Evolutionary conservation across 768 basidiomycete species (phyloP), one percentile per base, ranked within the genome.

Genomic region (Dacryopinax spathularia): DNA sequence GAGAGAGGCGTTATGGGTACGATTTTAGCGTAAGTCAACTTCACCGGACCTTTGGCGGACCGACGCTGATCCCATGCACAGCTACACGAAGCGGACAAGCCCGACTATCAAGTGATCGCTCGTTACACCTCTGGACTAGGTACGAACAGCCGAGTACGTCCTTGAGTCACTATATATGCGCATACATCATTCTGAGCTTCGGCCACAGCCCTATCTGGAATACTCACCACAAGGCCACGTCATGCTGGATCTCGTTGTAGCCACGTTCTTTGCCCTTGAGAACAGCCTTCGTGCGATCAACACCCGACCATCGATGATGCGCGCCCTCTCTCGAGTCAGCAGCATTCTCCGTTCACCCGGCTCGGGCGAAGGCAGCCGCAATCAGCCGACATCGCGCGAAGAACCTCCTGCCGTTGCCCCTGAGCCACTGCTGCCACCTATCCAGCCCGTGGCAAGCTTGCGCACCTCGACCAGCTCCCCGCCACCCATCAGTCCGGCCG

Each of bases 21-120:
- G 48, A 56, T 56, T 5, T 56, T 6, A 56, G 48, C 18, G 48
- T 56, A 29, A 9, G 48, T 56, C 25, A 5, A 27, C 15, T 13
- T 29, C 10, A 15, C 31, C 25, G 15, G 9, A 4, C 3, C 7
- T 29, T n/a, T n/a, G n/a, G 25, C 29, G 15, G 3, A 29, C 25
- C 31, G 18, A 10, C 31, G 31, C 48, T 56, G 29, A 56, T 18
- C 29, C 7, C 25, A 13, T 15, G 9, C 36, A 27, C 48, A 56
- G 48, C 18, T 56, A 18, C 48, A 56, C 48, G 48, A 56, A 56
- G 48, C 48, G 5, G 48, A 56, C 48, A 56, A 56, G 48, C 48
- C 48, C 9, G 48, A 56, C 29, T 29, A 31, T 25, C 48, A 56
- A 22, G 48, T 56, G 29, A 56, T 56, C 7, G 48, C 48, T 6